A percentile compares a stretch with the other conserved stretches of the same genome.
Conservation (phyloP, 1,284 basidiomycete species). For the Ceratobasidium papillatum region DNA sequence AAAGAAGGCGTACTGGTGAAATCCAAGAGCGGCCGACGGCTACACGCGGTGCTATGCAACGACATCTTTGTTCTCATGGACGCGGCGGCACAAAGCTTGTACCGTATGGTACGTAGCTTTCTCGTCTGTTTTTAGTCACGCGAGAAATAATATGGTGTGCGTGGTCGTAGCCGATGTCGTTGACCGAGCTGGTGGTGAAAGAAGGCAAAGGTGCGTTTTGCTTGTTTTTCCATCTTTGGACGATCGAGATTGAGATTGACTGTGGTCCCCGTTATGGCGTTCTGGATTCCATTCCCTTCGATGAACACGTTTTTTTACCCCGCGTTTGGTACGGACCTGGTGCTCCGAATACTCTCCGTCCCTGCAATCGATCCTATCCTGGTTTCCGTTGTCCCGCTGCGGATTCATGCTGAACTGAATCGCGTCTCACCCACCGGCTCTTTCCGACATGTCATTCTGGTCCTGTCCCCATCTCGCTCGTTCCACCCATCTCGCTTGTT, state of each 20-base stretch:
- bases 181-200: conserved; percentile 70
- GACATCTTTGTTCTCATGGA: conserved; percentile 84
- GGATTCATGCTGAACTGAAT: too few species aligned
- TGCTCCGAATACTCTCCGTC: background rate
- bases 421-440: background rate
- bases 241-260: conserved; percentile 42
- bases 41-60: conserved; percentile 80
- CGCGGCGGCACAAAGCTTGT: conserved; percentile 69
- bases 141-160: background rate
- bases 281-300: background rate
- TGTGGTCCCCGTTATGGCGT: background rate
- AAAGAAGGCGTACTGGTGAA: conserved; percentile 84
- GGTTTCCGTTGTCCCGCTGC: background rate
- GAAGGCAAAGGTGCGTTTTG: conserved; percentile 59
- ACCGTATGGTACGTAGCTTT: conserved; percentile 75
- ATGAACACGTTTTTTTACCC: background rate
- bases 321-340: background rate
- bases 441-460: background rate
- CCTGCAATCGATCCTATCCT: background rate
- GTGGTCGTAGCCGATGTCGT: conserved; percentile 65
- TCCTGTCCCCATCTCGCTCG: background rate
- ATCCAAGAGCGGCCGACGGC: conserved; percentile 81
- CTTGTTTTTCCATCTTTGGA: background rate
- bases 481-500: background rate
- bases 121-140: conserved; percentile 38